A percentile compares a stretch with the other conserved stretches of the same genome.
phyloP scores from a whole-genome alignment of 768 basidiomycete species.

The Xanthoconium stramineum region DNA sequence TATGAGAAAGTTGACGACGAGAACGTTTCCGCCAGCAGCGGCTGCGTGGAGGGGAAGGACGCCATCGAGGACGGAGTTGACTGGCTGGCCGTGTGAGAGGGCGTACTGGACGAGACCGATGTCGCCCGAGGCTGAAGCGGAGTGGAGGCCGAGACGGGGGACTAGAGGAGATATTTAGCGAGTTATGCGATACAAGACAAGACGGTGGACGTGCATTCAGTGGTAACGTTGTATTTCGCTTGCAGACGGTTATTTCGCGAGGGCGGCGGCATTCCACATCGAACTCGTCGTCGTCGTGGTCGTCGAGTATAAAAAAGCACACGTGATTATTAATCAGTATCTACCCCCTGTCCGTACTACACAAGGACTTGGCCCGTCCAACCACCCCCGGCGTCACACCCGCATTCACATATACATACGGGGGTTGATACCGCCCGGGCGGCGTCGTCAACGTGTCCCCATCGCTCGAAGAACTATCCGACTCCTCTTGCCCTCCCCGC shows the following conservation, averaged over 20 bases:
- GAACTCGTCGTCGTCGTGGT: no score
- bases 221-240: constrained; percentile 51
- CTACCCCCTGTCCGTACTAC: constrained; percentile 13
- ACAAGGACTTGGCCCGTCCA: constrained; percentile 16
- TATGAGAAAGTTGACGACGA: constrained; percentile 84
- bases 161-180: constrained; percentile 39
- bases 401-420: constrained; percentile 7
- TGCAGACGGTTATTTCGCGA: constrained; percentile 37
- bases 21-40: constrained; percentile 83
- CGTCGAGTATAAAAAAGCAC: not conserved
- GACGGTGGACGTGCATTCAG: constrained; percentile 42
- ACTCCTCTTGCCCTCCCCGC: constrained; percentile 15
- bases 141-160: constrained; percentile 72
- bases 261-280: no score
- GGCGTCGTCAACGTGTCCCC: constrained; percentile 37
- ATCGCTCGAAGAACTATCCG: constrained; percentile 33
- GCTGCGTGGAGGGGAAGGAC: constrained; percentile 97
- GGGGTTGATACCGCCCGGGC: constrained; percentile 13
- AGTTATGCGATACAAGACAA: no score
- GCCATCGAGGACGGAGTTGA: constrained; percentile 94
- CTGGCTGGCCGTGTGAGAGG: constrained; percentile 88
- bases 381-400: constrained; percentile 25
- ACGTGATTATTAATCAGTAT: constrained; percentile 13
- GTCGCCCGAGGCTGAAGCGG: constrained; percentile 81
- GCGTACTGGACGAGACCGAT: constrained; percentile 92